These are phyloP conservation scores for Talaromyces ruber DNA, from an alignment of 495 filamentous ascomycete species.

Conservation along the genomic window DNA sequence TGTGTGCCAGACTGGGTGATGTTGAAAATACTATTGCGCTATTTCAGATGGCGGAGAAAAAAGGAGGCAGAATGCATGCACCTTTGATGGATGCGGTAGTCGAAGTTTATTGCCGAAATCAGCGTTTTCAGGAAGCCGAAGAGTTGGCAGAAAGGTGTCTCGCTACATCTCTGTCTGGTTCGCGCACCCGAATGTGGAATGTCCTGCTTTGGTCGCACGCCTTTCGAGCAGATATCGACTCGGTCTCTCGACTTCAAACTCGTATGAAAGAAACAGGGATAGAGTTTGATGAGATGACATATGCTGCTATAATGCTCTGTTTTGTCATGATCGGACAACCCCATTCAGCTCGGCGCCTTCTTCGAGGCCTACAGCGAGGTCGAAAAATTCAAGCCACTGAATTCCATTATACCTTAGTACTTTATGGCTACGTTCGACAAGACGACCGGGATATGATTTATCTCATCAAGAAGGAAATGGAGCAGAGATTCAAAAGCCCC, in stretches of 20 bases:
- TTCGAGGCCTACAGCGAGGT: conserved; percentile 50
- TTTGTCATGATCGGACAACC: conserved; percentile 52
- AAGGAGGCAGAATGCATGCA: conserved; percentile 28
- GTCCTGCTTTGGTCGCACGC: conserved; percentile 61
- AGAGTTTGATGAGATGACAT: conserved; percentile 60
- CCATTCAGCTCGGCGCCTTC: conserved; percentile 55
- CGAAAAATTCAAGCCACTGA: conserved; percentile 49
- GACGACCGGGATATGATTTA: conserved; percentile 44
- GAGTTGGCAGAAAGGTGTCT: conserved; percentile 40
- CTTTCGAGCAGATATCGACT: conserved; percentile 50
- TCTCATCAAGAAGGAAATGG: conserved; percentile 43
- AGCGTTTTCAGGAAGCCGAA: conserved; percentile 51
- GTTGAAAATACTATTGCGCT: conserved; percentile 55
- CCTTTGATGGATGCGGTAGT: conserved; percentile 59
- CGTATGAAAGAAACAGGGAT: conserved; percentile 52
- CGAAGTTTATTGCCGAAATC: conserved; percentile 59
- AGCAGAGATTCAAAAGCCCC: conserved; percentile 30
- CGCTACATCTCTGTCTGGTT: conserved; percentile 28
- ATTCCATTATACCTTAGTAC: conserved; percentile 69
- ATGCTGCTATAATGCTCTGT: conserved; percentile 64
- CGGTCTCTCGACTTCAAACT: conserved; percentile 50
- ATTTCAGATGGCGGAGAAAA: conserved; percentile 43
- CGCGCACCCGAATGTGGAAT: conserved; percentile 67
- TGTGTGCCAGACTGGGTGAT: conserved; percentile 68
- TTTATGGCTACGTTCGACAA: conserved; percentile 52